A percentile compares a stretch with the other conserved stretches of the same genome.
Evolutionary conservation across 1,284 basidiomycete genomes (phyloP).

Genomic region (Microbotryum saponariae): DNA sequence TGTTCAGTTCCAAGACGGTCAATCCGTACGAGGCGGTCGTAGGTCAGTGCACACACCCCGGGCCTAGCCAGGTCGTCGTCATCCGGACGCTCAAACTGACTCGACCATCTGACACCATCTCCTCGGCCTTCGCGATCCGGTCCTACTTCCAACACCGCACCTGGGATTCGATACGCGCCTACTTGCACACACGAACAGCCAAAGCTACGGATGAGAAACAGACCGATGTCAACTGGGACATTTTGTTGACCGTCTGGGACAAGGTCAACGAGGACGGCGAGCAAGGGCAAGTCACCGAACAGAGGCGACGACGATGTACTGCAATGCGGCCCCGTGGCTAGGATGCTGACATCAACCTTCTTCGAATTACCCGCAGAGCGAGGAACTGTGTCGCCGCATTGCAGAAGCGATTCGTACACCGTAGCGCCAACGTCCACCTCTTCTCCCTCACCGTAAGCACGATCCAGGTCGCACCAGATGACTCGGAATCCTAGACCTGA

Average conservation of each 20-base stretch:
- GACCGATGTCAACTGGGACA: conserved; percentile 90
- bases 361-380: conserved; percentile 52
- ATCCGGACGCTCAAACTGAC: conserved; percentile 1
- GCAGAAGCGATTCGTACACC: conserved; percentile 83
- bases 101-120: not conserved
- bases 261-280: conserved; percentile 84
- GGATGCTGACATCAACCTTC: conserved; percentile 8
- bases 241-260: conserved; percentile 91
- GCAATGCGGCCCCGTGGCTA: not conserved
- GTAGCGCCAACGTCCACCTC: conserved; percentile 93
- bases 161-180: not conserved
- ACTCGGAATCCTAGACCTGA: not conserved
- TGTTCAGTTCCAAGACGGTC: conserved; percentile 42
- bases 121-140: not conserved
- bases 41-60: conserved; percentile 51
- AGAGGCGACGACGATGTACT: not conserved
- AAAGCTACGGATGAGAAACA: conserved; percentile 43
- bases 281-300: conserved; percentile 54
- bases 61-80: not conserved
- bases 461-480: too few species aligned
- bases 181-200: conserved; percentile 18
- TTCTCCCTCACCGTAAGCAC: conserved; percentile 62
- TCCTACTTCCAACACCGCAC: conserved; percentile 1
- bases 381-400: conserved; percentile 76
- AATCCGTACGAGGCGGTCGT: conserved; percentile 93